A percentile compares a stretch with the other conserved stretches of the same genome.
Conservation (phyloP, 495 filamentous ascomycete genomes). For the Platismatia glauca region DNA sequence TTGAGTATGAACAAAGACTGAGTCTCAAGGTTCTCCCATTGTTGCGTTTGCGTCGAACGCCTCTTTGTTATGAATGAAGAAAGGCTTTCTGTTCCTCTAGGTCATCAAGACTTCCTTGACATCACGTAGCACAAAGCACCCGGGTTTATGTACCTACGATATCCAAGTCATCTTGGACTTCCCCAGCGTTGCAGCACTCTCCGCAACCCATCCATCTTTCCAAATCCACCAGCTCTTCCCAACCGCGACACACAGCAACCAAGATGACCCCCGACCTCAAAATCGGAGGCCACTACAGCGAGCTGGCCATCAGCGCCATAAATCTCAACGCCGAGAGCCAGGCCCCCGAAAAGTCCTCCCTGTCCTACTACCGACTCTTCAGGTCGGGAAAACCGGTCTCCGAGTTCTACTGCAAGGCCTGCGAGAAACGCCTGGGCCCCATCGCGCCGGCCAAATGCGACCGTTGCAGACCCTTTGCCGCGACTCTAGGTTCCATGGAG, state of each 20-base stretch:
- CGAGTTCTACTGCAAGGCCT: background rate
- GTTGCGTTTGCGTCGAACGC: background rate
- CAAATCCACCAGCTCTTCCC: background rate
- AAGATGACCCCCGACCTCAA: background rate
- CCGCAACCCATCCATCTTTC: background rate
- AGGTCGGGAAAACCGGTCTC: background rate
- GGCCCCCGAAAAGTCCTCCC: background rate
- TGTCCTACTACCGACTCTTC: background rate
- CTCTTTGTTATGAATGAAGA: background rate
- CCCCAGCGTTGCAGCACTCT: background rate
- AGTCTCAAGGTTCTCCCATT: background rate
- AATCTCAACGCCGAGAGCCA: background rate
- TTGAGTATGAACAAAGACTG: background rate
- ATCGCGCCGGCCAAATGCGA: background rate
- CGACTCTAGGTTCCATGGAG: background rate
- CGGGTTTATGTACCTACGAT: background rate
- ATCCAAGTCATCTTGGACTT: background rate
- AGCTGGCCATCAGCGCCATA: background rate
- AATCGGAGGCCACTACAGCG: background rate
- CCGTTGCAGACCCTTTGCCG: background rate
- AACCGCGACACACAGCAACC: background rate
- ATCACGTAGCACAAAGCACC: background rate
- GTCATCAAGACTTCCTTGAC: background rate
- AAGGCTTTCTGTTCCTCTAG: background rate
- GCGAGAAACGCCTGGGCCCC: background rate